Evolutionary conservation across 139 green algal species (phyloP), one percentile per base, ranked within the genome.

Genomic region (Haematococcus lacustris): DNA sequence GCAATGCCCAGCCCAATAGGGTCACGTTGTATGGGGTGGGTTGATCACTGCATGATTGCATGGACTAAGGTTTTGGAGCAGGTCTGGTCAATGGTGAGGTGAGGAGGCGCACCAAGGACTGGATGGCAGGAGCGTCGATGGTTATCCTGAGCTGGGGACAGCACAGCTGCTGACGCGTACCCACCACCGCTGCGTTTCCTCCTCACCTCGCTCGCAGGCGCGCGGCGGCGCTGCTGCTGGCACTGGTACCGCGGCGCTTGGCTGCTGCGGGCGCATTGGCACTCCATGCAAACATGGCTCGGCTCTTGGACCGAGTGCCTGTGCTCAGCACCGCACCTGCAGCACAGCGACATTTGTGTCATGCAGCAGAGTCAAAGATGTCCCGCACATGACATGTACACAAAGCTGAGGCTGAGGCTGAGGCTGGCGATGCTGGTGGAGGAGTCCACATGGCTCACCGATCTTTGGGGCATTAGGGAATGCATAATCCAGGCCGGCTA

Each of bases 391-490:
- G 7, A 25, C 6, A 13, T n/a, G 51, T 25, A 32, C 43, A 9
- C 17, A 17, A 9, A 17, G 43, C 43, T 28, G n/a, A 53, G 17
- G 51, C 51, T 62, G 51, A 9, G 25, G 51, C 25, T 53, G 43
- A 53, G 43, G 17, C 17, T 9, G 9, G 43, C 43, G 17, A 53
- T 28, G 17, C 9, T 53, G 17, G 9, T 53, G 43, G 43, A n/a
- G 43, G 57, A 17, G 25, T 9, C 57, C n/a, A 43, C n/a, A n/a
- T 17, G n/a, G 28, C 71, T 33, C 64, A 78, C 79, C 80, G 51
- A 85, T 75, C 69, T 85, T 85, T 28, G 64, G 47, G 17, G 71
- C 65, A 17, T 77, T 68, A 6, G 80, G 80, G 73, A 82, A 85
- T 26, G 76, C 78, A 59, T 82, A 85, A 69, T 85, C 80, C 51